Conservation (phyloP, 768 basidiomycete species). For the Tylopilus felleus region DNA sequence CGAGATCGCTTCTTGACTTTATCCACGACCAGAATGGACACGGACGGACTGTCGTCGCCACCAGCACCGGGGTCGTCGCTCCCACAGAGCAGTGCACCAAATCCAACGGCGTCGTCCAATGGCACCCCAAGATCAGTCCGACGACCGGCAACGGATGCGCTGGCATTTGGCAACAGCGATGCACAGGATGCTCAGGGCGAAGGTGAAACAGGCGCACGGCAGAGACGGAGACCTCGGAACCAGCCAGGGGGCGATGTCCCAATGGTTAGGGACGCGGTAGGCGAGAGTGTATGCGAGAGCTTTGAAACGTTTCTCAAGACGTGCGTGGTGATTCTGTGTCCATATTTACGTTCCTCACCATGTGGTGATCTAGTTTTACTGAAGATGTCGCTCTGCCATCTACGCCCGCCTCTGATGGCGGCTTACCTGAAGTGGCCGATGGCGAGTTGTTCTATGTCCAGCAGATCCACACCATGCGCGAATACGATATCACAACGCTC, state of each 20-base stretch:
- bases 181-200: constrained; percentile 35
- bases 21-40: constrained; percentile 43
- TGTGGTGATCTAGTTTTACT: constrained; percentile 61
- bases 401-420: constrained; percentile 76
- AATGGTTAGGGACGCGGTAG: constrained; percentile 88
- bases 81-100: constrained; percentile 48
- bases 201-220: constrained; percentile 41
- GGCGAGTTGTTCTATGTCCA: constrained; percentile 81
- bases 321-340: constrained; percentile 44
- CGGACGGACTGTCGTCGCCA: constrained; percentile 58
- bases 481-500: constrained; percentile 91
- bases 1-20: constrained; percentile 15
- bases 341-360: neutral
- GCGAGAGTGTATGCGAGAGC: constrained; percentile 89
- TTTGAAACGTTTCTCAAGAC: constrained; percentile 90
- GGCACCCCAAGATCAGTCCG: constrained; percentile 32
- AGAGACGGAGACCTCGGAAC: constrained; percentile 42
- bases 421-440: constrained; percentile 49
- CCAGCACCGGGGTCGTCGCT: constrained; percentile 49
- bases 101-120: constrained; percentile 36
- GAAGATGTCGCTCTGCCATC: constrained; percentile 74
- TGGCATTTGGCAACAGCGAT: constrained; percentile 55
- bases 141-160: constrained; percentile 48
- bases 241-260: constrained; percentile 67
- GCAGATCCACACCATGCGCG: constrained; percentile 93